Evolutionary conservation across 202 grass and related monocot genomes (phyloP).

Genomic region (Digitaria exilis): DNA sequence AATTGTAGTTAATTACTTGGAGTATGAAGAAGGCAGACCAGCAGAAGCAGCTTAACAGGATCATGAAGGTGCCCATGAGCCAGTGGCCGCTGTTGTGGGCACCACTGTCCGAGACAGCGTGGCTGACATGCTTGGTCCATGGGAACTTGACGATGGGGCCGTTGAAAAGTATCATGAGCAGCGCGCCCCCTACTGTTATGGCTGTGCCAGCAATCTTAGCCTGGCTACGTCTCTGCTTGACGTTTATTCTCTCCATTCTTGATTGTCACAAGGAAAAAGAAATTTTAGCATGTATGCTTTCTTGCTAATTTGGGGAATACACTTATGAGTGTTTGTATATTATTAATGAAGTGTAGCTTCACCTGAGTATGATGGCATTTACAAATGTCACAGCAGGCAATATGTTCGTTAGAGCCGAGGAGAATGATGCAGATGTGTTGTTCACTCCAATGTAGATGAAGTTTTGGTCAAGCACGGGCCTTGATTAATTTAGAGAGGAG

Average conservation of each 20-base stretch:
- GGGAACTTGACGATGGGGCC: slow-evolving; percentile 65
- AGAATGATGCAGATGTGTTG: slow-evolving; percentile 74
- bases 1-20: slow-evolving; percentile 53
- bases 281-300: background rate
- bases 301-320: background rate
- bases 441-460: slow-evolving; percentile 87
- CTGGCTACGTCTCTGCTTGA: slow-evolving; percentile 62
- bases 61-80: slow-evolving; percentile 80
- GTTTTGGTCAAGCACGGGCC: slow-evolving; percentile 90
- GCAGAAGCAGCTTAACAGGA: slow-evolving; percentile 75
- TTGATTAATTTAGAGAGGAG: slow-evolving; percentile 32
- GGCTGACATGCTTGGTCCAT: slow-evolving; percentile 52
- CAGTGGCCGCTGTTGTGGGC: slow-evolving; percentile 54
- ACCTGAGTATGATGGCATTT: slow-evolving; percentile 72
- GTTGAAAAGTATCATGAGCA: slow-evolving; percentile 86
- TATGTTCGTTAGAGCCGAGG: slow-evolving; percentile 77
- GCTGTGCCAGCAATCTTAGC: slow-evolving; percentile 80
- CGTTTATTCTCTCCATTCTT: slow-evolving; percentile 74
- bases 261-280: background rate
- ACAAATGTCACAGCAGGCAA: slow-evolving; percentile 80
- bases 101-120: background rate
- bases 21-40: slow-evolving; percentile 90
- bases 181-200: slow-evolving; percentile 66
- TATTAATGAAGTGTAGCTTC: background rate
- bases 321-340: background rate